Conservation (phyloP, 2,329 filamentous ascomycete species). For the Alternaria hordeiaustralica region DNA sequence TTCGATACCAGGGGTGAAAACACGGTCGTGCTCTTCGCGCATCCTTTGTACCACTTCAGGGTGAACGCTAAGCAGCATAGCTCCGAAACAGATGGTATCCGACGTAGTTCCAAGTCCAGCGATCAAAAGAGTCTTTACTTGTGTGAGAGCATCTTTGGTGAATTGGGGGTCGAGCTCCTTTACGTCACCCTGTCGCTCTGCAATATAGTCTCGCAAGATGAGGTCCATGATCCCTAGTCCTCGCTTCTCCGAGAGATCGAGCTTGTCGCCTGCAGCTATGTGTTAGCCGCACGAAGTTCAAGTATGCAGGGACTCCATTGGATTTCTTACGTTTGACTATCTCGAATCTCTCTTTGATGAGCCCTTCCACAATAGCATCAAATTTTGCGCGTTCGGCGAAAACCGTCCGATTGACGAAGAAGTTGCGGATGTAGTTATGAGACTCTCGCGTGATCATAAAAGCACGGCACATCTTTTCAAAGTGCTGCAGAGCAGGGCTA, state of each 20-base stretch:
- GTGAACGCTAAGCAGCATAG: conserved; percentile 39
- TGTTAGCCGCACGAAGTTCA: neutral
- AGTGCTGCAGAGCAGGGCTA: conserved; percentile 25
- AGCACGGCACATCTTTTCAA: conserved; percentile 24
- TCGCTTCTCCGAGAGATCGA: conserved; percentile 46
- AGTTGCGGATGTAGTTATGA: conserved; percentile 28
- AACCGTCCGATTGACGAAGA: conserved; percentile 16
- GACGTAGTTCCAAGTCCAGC: conserved; percentile 54
- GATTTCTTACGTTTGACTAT: neutral
- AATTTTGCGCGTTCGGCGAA: conserved; percentile 27
- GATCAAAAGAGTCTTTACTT: conserved; percentile 51
- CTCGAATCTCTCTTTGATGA: conserved; percentile 48
- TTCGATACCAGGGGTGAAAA: conserved; percentile 56
- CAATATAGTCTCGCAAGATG: conserved; percentile 36
- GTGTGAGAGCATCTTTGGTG: conserved; percentile 43
- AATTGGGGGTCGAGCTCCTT: conserved; percentile 42
- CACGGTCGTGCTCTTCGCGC: conserved; percentile 58
- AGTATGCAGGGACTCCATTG: too few relatives aligned
- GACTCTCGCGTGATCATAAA: conserved; percentile 19
- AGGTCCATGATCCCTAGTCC: conserved; percentile 46
- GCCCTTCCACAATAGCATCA: conserved; percentile 41
- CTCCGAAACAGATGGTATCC: conserved; percentile 37
- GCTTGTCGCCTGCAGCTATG: conserved; percentile 26
- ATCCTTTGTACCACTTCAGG: conserved; percentile 40
- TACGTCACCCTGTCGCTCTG: conserved; percentile 22